A percentile compares a stretch with the other conserved stretches of the same genome.
phyloP scores from a whole-genome alignment of 352 stramenopile species.

The Phytophthora pistaciae region DNA sequence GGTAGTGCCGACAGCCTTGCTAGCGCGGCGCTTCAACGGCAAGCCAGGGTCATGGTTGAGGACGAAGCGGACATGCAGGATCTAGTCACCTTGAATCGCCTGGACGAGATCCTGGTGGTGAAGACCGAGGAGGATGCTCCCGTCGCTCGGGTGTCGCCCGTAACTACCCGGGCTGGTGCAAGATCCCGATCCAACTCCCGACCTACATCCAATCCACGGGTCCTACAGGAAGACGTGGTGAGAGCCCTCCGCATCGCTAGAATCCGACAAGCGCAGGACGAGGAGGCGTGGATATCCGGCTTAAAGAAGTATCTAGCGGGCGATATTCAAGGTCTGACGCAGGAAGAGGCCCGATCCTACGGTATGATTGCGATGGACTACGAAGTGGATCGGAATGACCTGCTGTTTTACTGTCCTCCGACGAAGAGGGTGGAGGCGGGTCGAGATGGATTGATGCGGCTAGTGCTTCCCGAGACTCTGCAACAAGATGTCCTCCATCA shows the following conservation, averaged over 20 bases:
- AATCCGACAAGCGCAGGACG: too few species aligned
- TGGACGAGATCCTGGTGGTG: background rate
- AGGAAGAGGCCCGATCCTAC: background rate
- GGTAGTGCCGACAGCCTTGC: conserved; percentile 2
- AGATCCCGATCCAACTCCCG: background rate
- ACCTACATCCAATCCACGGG: background rate
- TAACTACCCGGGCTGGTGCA: background rate
- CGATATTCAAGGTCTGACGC: background rate
- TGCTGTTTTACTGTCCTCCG: background rate
- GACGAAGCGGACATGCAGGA: background rate
- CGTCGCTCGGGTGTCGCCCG: background rate
- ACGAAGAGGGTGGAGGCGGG: background rate
- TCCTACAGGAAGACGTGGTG: background rate
- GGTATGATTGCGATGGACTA: background rate
- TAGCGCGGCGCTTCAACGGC: background rate
- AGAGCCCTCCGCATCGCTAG: too few species aligned
- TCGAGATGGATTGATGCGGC: background rate
- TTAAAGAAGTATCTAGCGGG: background rate
- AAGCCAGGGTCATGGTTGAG: background rate
- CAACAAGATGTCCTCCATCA: background rate
- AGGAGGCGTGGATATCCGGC: background rate
- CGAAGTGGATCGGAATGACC: background rate
- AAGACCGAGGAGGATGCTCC: background rate
- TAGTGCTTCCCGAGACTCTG: background rate
- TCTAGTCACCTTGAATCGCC: conserved; percentile 8